These are phyloP conservation scores for Gossypium davidsonii DNA, from an alignment of 441 rosid species.

Conservation along the genomic window DNA sequence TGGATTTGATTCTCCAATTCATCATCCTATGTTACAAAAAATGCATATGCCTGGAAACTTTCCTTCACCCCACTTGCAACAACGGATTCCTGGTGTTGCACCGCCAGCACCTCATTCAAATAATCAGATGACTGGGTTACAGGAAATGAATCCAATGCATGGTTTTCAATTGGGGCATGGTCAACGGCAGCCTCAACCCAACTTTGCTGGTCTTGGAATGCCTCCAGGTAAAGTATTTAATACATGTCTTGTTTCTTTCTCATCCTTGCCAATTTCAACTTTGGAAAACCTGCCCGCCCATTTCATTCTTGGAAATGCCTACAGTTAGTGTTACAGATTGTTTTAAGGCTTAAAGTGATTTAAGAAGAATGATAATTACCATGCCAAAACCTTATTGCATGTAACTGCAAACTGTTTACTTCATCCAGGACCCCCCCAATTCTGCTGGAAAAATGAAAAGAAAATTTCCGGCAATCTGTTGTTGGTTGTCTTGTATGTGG, in stretches of 20 bases:
- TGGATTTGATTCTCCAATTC: conserved; percentile 58
- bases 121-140: conserved; percentile 52
- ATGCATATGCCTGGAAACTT: conserved; percentile 59
- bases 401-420: neutral
- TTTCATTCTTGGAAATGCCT: neutral
- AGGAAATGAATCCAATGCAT: conserved; percentile 53
- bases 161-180: conserved; percentile 61
- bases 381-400: neutral
- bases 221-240: conserved; percentile 43
- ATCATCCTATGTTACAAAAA: conserved; percentile 55
- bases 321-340: neutral
- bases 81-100: conserved; percentile 51
- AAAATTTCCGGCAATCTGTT: neutral
- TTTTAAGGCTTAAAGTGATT: neutral
- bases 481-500: neutral
- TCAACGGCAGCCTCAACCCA: conserved; percentile 63
- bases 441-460: neutral
- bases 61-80: conserved; percentile 53
- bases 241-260: neutral
- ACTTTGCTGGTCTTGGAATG: conserved; percentile 40
- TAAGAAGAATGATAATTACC: neutral
- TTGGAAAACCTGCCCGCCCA: neutral
- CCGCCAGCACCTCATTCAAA: conserved; percentile 39
- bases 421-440: neutral
- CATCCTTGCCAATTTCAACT: neutral